These are phyloP conservation scores for Tulasnella sp. DNA, from an alignment of 768 basidiomycete genomes.

Conservation along the genomic window DNA sequence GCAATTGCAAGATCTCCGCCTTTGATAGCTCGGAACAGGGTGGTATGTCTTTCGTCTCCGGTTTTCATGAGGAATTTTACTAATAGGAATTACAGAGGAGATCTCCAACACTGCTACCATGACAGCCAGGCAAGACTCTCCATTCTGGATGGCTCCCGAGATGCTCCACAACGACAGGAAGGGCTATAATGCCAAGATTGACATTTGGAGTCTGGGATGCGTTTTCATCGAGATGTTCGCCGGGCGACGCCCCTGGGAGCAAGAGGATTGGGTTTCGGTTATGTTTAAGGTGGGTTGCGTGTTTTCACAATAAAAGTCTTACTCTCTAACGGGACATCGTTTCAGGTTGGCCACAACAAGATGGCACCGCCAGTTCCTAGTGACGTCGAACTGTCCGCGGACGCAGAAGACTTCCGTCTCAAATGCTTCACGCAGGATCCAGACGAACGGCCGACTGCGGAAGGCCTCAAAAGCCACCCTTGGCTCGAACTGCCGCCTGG, in stretches of 20 bases:
- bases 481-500: constrained; percentile 73
- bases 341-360: constrained; percentile 79
- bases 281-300: constrained; percentile 79
- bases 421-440: constrained; percentile 94
- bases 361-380: constrained; percentile 88
- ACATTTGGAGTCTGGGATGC: constrained; percentile 99
- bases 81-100: background rate
- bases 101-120: constrained; percentile 50
- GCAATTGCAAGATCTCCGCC: constrained; percentile 96
- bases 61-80: no score
- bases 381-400: constrained; percentile 71
- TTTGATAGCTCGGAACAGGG: constrained; percentile 95
- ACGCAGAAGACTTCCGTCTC: constrained; percentile 82
- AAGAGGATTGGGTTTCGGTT: constrained; percentile 86
- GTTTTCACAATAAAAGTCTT: background rate
- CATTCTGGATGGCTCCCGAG: constrained; percentile 99
- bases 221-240: constrained; percentile 99
- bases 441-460: constrained; percentile 76
- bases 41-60: constrained; percentile 39
- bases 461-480: constrained; percentile 75
- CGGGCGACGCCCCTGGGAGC: constrained; percentile 92
- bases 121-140: constrained; percentile 95
- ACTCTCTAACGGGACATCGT: constrained; percentile 15
- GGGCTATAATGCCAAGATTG: constrained; percentile 95
- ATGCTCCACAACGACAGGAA: constrained; percentile 80